Evolutionary conservation across 495 filamentous ascomycete genomes (phyloP), one percentile per base, ranked within the genome.

Genomic region (Penicillium pulvis): DNA sequence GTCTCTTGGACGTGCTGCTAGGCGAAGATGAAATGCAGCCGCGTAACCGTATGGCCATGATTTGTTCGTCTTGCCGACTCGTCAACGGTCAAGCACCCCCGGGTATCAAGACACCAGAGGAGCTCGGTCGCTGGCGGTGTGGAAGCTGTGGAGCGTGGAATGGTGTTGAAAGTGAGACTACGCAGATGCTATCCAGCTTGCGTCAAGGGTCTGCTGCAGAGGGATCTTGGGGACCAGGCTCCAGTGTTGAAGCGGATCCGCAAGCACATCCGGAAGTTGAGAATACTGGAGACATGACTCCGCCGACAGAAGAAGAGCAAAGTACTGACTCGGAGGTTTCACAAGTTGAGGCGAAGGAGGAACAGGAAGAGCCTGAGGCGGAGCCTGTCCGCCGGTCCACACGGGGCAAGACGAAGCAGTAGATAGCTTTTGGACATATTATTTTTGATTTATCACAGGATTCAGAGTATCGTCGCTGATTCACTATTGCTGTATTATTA

Each of bases 41-140:
- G 0, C 93, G 90, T 73, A 97, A 97, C 74, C 85, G 94, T 6
- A 84, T 96, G 51, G 94, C 87, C 26, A 72, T 99, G 64, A 94
- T 99, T 51, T 99, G 94, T 75, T 60, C 69, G 20, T 76, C 82
- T 20, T 99, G 94, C 68, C 81, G 91, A 26, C 82, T 97, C 10
- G 93, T 99, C 33, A 99, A 99, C 67, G 94, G 94, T 4, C 93
- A 97, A 66, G 94, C 95, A 2, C 93, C 94, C 11, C 94, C 94
- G 0, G 94, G 95, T 2, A 85, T 88, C 3, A 88, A 85, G 65
- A 84, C 78, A 0, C 75, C 92, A 16, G 84, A 90, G 16, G 93
- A 97, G 44, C 70, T 99, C 1, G 94, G 93, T 10, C 82, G 79
- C 62, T 99, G 94, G 94, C 86, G 87, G 52, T 99, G 94, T 75